Evolutionary conservation across 139 green algal species (phyloP).

Genomic region (Closterium sp.): DNA sequence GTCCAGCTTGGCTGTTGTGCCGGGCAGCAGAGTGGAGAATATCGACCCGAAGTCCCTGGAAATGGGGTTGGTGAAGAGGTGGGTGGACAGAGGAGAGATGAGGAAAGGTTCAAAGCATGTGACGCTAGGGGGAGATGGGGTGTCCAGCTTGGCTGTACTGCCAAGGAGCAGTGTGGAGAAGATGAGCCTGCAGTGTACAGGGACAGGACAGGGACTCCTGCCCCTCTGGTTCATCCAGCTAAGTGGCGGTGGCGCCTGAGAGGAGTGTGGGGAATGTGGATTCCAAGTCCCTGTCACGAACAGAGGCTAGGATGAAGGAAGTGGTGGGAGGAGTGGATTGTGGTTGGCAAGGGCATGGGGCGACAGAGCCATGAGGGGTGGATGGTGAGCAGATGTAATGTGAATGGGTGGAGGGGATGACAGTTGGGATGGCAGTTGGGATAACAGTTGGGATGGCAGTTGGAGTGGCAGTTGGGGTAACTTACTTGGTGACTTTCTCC

Average conservation of each 20-base stretch:
- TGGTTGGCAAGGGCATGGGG: neutral
- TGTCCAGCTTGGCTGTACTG: too few species aligned
- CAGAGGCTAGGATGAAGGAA: too few species aligned
- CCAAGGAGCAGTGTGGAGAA: constrained; percentile 97
- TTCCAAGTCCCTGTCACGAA: neutral
- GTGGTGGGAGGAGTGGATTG: neutral
- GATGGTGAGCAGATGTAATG: too few species aligned
- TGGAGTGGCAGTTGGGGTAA: neutral
- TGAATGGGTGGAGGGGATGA: too few species aligned
- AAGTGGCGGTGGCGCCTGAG: neutral
- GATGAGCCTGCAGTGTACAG: neutral
- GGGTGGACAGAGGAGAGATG: too few species aligned
- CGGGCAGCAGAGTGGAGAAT: constrained; percentile 95
- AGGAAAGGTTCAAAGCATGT: too few species aligned
- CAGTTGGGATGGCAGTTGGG: neutral
- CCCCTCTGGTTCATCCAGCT: neutral
- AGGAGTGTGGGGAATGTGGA: neutral
- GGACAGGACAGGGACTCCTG: too few species aligned
- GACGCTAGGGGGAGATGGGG: too few species aligned
- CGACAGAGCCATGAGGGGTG: too few species aligned
- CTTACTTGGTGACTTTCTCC: constrained; percentile 71
- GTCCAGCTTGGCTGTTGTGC: constrained; percentile 89
- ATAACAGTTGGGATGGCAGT: too few species aligned
- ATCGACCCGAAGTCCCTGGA: constrained; percentile 94
- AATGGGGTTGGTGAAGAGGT: too few species aligned